A percentile compares a stretch with the other conserved stretches of the same genome.
Evolutionary conservation across 2,329 filamentous ascomycete species (phyloP).

Genomic region (Fusarium veterinarium): DNA sequence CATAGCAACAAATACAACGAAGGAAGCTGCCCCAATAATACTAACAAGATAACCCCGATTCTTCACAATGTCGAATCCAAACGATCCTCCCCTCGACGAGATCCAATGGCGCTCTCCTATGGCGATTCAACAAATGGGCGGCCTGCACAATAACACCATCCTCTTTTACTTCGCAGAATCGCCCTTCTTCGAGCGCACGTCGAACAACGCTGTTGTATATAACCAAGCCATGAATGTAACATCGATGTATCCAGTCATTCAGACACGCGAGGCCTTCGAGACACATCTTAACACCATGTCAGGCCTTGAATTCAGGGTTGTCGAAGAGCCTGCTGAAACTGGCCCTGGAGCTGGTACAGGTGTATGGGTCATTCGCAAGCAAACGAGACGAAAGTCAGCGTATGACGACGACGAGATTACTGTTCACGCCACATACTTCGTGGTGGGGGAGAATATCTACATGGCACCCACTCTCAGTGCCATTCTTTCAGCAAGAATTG

Average conservation of each 20-base stretch:
- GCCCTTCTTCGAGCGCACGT: constrained; percentile 75
- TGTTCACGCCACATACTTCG: constrained; percentile 71
- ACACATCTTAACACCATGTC: constrained; percentile 71
- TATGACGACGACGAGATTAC: constrained; percentile 68
- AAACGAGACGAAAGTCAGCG: constrained; percentile 68
- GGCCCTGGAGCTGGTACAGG: constrained; percentile 73
- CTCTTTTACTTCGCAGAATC: constrained; percentile 76
- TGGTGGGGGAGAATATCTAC: constrained; percentile 74
- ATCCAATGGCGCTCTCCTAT: constrained; percentile 72
- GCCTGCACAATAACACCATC: constrained; percentile 73
- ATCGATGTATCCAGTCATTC: constrained; percentile 66
- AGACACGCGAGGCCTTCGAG: constrained; percentile 73
- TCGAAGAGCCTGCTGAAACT: constrained; percentile 72
- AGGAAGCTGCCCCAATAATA: neutral
- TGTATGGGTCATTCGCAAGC: constrained; percentile 77
- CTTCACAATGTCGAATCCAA: constrained; percentile 55
- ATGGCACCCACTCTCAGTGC: constrained; percentile 72
- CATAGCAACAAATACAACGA: neutral
- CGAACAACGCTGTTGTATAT: constrained; percentile 73
- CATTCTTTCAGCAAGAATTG: constrained; percentile 68
- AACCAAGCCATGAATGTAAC: constrained; percentile 72
- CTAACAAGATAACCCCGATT: neutral
- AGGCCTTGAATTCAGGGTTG: constrained; percentile 74
- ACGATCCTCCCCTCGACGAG: constrained; percentile 70
- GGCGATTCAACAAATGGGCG: constrained; percentile 62